These are phyloP conservation scores for Tricholoma sp. DNA, from an alignment of 768 basidiomycete genomes.

Conservation along the genomic window DNA sequence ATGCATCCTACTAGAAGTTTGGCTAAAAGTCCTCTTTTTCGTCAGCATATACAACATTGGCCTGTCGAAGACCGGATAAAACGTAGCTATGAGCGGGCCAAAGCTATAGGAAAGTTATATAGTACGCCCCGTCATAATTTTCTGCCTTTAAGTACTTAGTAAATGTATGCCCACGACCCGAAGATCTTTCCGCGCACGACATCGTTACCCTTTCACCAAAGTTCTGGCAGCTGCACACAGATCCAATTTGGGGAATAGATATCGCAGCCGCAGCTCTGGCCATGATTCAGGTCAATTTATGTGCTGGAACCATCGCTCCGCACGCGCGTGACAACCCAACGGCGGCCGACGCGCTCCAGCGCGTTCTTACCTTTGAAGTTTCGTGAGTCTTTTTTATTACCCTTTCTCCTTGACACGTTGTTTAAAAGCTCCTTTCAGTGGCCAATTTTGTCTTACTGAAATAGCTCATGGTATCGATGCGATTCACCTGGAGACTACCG, in stretches of 20 bases:
- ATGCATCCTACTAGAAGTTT: too few relatives aligned
- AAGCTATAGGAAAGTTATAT: background rate
- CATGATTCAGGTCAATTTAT: slow-evolving; percentile 34
- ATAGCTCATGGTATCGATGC: slow-evolving; percentile 43
- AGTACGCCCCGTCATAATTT: background rate
- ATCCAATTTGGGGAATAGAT: slow-evolving; percentile 26
- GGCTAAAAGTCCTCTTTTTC: too few relatives aligned
- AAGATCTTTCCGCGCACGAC: slow-evolving; percentile 18
- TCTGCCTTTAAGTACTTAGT: background rate
- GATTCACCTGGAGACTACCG: slow-evolving; percentile 37
- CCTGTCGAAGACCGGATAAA: background rate
- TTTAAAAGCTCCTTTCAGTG: slow-evolving; percentile 17
- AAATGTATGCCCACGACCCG: too few relatives aligned
- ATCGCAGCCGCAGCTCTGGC: slow-evolving; percentile 26
- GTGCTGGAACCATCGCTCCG: slow-evolving; percentile 29
- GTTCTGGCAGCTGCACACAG: slow-evolving; percentile 33
- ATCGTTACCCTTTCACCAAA: slow-evolving; percentile 23
- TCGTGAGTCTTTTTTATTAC: slow-evolving; percentile 18
- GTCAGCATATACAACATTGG: background rate
- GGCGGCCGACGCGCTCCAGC: slow-evolving; percentile 18
- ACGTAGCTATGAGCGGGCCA: background rate
- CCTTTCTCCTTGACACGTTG: background rate
- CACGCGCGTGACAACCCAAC: slow-evolving; percentile 18
- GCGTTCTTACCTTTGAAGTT: slow-evolving; percentile 23
- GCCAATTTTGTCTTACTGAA: slow-evolving; percentile 41